These are phyloP conservation scores for Colletotrichum costaricense DNA, from an alignment of 2,329 filamentous ascomycete genomes.

Conservation along the genomic window DNA sequence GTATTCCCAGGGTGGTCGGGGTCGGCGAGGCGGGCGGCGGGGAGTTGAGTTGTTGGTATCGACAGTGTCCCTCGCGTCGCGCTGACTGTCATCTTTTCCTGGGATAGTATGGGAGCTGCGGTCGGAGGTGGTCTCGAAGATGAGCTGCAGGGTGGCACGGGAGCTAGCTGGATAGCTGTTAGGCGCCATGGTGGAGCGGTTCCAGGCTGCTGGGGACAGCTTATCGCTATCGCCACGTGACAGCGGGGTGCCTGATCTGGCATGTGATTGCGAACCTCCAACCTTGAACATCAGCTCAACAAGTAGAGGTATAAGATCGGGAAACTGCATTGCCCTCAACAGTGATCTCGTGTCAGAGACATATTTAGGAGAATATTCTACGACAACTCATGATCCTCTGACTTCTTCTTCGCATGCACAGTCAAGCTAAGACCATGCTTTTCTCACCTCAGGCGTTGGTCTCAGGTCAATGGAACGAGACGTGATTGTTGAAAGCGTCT, in stretches of 20 bases:
- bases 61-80: slow-evolving; percentile 10
- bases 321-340: not conserved
- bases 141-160: slow-evolving; percentile 21
- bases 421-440: not conserved
- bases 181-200: slow-evolving; percentile 31
- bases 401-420: not conserved
- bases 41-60: not conserved
- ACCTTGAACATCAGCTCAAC: not conserved
- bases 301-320: not conserved
- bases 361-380: not conserved
- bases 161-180: slow-evolving; percentile 20
- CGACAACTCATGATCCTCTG: not conserved
- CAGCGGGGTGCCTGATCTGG: slow-evolving; percentile 12
- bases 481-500: not conserved
- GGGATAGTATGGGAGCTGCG: not conserved
- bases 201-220: slow-evolving; percentile 9
- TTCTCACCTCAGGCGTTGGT: no score
- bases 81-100: slow-evolving; percentile 29
- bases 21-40: not conserved
- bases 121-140: slow-evolving; percentile 18
- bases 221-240: slow-evolving; percentile 38
- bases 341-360: no score
- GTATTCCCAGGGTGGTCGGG: not conserved
- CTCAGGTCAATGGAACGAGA: not conserved
- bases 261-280: slow-evolving; percentile 23